Conservation (phyloP, 495 filamentous ascomycete species). For the Aspergillus sparsus region DNA sequence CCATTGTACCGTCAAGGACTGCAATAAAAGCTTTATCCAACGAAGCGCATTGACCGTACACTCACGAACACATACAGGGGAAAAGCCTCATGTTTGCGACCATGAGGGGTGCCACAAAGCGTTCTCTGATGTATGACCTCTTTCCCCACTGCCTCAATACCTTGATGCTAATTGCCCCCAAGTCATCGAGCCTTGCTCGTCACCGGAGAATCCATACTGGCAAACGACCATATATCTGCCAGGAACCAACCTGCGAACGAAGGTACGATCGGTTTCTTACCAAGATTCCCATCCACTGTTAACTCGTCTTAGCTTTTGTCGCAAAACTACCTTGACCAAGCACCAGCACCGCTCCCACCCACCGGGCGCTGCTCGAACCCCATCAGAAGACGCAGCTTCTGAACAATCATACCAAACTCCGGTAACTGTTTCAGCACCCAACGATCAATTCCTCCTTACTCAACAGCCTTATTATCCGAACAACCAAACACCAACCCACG, state of each 20-base stretch:
- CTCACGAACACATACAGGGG: constrained; percentile 82
- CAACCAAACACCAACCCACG: constrained; percentile 39
- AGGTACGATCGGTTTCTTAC: constrained; percentile 54
- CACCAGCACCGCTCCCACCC: constrained; percentile 73
- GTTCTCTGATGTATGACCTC: constrained; percentile 76
- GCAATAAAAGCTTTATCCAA: constrained; percentile 89
- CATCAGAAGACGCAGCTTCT: constrained; percentile 45
- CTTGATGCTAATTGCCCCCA: constrained; percentile 4
- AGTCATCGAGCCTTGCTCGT: constrained; percentile 86
- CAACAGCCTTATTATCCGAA: constrained; percentile 45
- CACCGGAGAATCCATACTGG: constrained; percentile 87
- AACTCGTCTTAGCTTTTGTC: constrained; percentile 64
- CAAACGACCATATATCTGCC: constrained; percentile 81
- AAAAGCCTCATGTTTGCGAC: constrained; percentile 85
- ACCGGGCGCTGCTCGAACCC: constrained; percentile 52
- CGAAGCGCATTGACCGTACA: constrained; percentile 86
- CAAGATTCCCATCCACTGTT: neutral
- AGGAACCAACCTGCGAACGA: constrained; percentile 74
- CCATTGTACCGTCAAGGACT: constrained; percentile 65
- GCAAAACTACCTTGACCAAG: constrained; percentile 86
- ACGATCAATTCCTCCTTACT: constrained; percentile 43
- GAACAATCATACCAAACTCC: constrained; percentile 41
- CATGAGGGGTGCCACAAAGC: constrained; percentile 78
- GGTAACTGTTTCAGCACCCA: constrained; percentile 28
- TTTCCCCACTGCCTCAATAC: constrained; percentile 1